Conservation (phyloP, 2,329 filamentous ascomycete species). For the Trichoderma oligosporum region DNA sequence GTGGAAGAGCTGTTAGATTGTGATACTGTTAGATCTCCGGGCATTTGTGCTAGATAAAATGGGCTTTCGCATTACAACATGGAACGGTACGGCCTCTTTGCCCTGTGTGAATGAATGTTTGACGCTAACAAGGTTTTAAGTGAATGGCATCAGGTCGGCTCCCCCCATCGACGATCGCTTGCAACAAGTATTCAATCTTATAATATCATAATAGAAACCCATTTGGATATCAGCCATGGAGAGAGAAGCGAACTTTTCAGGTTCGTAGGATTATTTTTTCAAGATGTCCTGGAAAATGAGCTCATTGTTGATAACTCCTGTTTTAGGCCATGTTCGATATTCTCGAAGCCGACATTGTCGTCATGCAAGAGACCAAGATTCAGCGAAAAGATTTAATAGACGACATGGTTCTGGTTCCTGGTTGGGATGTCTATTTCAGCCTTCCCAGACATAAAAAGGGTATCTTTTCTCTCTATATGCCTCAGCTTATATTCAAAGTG, state of each 20-base stretch:
- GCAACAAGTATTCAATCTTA: not conserved
- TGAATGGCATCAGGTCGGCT: slow-evolving; percentile 75
- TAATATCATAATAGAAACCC: slow-evolving; percentile 60
- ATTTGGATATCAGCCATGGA: slow-evolving; percentile 82
- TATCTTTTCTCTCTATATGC: slow-evolving; percentile 31
- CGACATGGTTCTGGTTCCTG: slow-evolving; percentile 91
- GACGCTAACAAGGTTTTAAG: slow-evolving; percentile 39
- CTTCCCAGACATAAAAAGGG: slow-evolving; percentile 92
- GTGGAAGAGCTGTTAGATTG: not conserved
- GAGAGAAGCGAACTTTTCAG: slow-evolving; percentile 64
- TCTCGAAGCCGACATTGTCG: slow-evolving; percentile 84
- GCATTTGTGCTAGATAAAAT: slow-evolving; percentile 42
- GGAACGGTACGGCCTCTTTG: slow-evolving; percentile 62
- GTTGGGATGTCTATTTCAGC: slow-evolving; percentile 96
- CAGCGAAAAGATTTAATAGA: slow-evolving; percentile 87
- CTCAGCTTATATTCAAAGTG: not conserved
- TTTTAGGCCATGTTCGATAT: slow-evolving; percentile 81
- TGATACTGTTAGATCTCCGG: not conserved
- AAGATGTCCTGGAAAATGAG: not conserved
- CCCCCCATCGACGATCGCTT: not conserved
- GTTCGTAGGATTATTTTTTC: slow-evolving; percentile 37
- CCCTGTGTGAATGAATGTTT: not conserved
- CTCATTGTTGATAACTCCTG: not conserved
- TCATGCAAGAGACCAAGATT: slow-evolving; percentile 96
- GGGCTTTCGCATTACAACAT: slow-evolving; percentile 77